Evolutionary conservation across 176 grass and related monocot genomes (phyloP).

Genomic region (Phyllostachys edulis): DNA sequence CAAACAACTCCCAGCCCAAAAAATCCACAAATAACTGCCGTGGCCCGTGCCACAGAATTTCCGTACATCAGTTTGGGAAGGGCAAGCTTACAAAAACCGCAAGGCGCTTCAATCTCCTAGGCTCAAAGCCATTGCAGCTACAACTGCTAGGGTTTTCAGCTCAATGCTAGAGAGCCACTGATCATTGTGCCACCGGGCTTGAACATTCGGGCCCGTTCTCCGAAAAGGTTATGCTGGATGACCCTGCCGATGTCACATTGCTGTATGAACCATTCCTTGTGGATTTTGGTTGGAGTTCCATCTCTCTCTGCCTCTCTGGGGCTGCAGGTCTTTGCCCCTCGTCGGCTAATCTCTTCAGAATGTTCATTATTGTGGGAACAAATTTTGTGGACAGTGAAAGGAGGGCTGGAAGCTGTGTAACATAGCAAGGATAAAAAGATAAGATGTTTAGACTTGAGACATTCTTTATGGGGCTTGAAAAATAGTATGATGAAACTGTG

Average conservation of each 20-base stretch:
- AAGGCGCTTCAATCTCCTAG: slow-evolving; percentile 34
- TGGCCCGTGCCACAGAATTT: not conserved
- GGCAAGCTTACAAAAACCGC: slow-evolving; percentile 36
- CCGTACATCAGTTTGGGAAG: slow-evolving; percentile 30
- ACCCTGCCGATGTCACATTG: slow-evolving; percentile 57
- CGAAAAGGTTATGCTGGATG: slow-evolving; percentile 59
- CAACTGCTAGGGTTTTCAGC: slow-evolving; percentile 26
- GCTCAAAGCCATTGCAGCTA: slow-evolving; percentile 17
- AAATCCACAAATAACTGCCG: slow-evolving; percentile 21
- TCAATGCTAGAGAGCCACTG: slow-evolving; percentile 25
- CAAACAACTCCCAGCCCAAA: slow-evolving; percentile 38
- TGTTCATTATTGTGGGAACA: slow-evolving; percentile 93
- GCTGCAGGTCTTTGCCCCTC: slow-evolving; percentile 59
- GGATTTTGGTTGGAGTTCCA: slow-evolving; percentile 59
- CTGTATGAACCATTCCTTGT: slow-evolving; percentile 60
- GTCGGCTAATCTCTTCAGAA: slow-evolving; percentile 87
- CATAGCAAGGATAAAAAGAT: slow-evolving; percentile 19
- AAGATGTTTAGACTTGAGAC: slow-evolving; percentile 7
- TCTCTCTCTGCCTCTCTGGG: slow-evolving; percentile 50
- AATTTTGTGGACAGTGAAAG: slow-evolving; percentile 94
- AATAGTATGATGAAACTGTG: slow-evolving; percentile 3
- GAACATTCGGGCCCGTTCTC: slow-evolving; percentile 60
- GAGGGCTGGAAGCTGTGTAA: slow-evolving; percentile 66
- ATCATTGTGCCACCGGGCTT: slow-evolving; percentile 66
- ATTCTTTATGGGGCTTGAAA: not conserved